Evolutionary conservation across 2,329 filamentous ascomycete species (phyloP).

Genomic region (Raffaelea deltoideospora): DNA sequence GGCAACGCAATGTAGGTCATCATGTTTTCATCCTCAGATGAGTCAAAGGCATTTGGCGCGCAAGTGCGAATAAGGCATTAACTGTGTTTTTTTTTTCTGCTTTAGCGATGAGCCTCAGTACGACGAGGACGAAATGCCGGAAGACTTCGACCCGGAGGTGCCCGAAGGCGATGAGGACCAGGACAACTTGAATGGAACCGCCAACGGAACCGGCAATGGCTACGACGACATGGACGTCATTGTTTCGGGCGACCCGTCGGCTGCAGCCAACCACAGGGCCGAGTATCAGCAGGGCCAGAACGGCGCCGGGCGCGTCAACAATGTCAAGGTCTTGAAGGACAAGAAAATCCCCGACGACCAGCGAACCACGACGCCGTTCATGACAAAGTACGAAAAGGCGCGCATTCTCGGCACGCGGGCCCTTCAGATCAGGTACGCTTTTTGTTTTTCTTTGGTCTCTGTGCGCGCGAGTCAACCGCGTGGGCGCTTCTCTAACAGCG

Average conservation of each 20-base stretch:
- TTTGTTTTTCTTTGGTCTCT: background rate
- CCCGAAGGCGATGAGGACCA: slow-evolving; percentile 40
- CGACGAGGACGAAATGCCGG: slow-evolving; percentile 52
- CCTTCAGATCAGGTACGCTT: slow-evolving; percentile 78
- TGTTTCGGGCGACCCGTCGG: slow-evolving; percentile 45
- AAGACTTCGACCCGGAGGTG: slow-evolving; percentile 40
- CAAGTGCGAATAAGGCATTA: no score
- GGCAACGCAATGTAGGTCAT: slow-evolving; percentile 36
- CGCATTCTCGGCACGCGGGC: slow-evolving; percentile 86
- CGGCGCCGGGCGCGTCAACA: slow-evolving; percentile 33
- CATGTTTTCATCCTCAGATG: no score
- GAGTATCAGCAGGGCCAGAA: slow-evolving; percentile 32
- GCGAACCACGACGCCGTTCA: slow-evolving; percentile 87
- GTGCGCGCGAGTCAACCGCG: no score
- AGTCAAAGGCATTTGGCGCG: no score
- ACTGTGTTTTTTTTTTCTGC: slow-evolving; percentile 7
- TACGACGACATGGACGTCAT: slow-evolving; percentile 42
- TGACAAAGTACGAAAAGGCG: slow-evolving; percentile 98
- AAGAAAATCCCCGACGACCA: slow-evolving; percentile 86
- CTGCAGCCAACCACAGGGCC: slow-evolving; percentile 31
- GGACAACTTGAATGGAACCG: slow-evolving; percentile 38
- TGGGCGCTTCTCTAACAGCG: no score
- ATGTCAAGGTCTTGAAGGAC: slow-evolving; percentile 44
- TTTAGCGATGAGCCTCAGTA: slow-evolving; percentile 53
- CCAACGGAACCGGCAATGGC: slow-evolving; percentile 36